phyloP scores from a whole-genome alignment of 2,329 filamentous ascomycete species.

The Microascus cirrosus region DNA sequence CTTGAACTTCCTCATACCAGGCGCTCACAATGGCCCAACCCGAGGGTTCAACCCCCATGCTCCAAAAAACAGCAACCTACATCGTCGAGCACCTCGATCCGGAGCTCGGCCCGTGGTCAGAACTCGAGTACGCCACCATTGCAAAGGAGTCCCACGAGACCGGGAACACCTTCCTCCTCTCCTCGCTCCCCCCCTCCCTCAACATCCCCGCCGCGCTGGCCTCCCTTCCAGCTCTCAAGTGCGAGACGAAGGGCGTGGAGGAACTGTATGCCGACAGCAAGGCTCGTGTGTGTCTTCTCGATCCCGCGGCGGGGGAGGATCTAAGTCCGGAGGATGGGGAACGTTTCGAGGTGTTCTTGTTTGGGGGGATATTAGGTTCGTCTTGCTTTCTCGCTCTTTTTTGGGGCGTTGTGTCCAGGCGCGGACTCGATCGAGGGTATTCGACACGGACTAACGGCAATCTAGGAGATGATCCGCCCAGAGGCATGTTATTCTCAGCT shows the following conservation, averaged over 20 bases:
- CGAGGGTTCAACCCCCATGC: neutral
- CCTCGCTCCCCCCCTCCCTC: conserved; percentile 63
- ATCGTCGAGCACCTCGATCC: conserved; percentile 95
- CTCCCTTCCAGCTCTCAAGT: conserved; percentile 49
- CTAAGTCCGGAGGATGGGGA: conserved; percentile 73
- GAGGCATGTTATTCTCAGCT: conserved; percentile 47
- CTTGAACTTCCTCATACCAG: neutral
- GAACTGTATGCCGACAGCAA: conserved; percentile 63
- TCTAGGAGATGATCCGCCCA: conserved; percentile 80
- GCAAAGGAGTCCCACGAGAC: conserved; percentile 64
- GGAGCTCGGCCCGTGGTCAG: conserved; percentile 88
- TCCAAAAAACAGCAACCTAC: conserved; percentile 51
- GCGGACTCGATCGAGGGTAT: neutral
- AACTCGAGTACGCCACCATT: conserved; percentile 84
- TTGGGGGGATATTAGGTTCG: conserved; percentile 85
- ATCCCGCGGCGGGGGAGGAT: conserved; percentile 74
- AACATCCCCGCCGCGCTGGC: conserved; percentile 49
- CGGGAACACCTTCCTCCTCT: conserved; percentile 65
- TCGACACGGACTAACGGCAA: conserved; percentile 1
- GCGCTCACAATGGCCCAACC: conserved; percentile 20
- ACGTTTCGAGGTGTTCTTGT: conserved; percentile 81
- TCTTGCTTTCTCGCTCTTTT: neutral
- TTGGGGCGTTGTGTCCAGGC: neutral
- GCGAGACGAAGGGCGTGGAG: conserved; percentile 72
- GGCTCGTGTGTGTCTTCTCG: conserved; percentile 73